phyloP scores from a whole-genome alignment of 164 flowering plant species.

The Tetrastigma voinierianum region DNA sequence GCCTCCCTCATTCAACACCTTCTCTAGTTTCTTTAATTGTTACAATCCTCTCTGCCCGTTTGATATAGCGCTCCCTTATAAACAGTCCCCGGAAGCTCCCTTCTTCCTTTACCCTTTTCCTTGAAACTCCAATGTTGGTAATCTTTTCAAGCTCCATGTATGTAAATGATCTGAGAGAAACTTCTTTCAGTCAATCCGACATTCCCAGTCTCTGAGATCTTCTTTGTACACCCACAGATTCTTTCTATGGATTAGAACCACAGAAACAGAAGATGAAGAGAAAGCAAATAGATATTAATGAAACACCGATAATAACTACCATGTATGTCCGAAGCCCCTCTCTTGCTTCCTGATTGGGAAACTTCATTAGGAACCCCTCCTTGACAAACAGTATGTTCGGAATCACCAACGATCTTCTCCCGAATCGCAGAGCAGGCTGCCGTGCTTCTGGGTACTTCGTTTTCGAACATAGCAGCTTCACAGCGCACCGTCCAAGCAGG shows the following conservation, averaged over 20 bases:
- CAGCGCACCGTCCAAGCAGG: no score
- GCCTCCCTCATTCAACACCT: conserved; percentile 6
- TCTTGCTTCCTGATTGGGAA: no score
- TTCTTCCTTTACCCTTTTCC: no score
- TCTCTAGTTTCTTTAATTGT: conserved; percentile 14
- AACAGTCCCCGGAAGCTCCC: conserved; percentile 7
- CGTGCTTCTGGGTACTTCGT: not conserved
- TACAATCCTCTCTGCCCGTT: not conserved
- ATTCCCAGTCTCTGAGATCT: not conserved
- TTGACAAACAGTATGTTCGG: not conserved
- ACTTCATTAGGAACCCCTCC: no score
- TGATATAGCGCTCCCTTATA: conserved; percentile 6
- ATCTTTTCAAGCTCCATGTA: conserved; percentile 11
- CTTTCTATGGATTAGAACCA: not conserved
- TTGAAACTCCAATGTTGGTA: conserved; percentile 13
- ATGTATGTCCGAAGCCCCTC: no score
- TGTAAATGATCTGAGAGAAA: conserved; percentile 10
- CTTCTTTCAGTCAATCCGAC: not conserved
- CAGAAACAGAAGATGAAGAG: not conserved
- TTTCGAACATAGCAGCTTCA: not conserved
- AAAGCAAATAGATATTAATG: no score
- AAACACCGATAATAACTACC: no score
- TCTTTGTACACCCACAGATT: not conserved
- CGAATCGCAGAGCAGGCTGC: not conserved
- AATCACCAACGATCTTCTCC: not conserved